A percentile compares a stretch with the other conserved stretches of the same genome.
Evolutionary conservation across 2,329 filamentous ascomycete genomes (phyloP).

Genomic region (Exophiala mesophila): DNA sequence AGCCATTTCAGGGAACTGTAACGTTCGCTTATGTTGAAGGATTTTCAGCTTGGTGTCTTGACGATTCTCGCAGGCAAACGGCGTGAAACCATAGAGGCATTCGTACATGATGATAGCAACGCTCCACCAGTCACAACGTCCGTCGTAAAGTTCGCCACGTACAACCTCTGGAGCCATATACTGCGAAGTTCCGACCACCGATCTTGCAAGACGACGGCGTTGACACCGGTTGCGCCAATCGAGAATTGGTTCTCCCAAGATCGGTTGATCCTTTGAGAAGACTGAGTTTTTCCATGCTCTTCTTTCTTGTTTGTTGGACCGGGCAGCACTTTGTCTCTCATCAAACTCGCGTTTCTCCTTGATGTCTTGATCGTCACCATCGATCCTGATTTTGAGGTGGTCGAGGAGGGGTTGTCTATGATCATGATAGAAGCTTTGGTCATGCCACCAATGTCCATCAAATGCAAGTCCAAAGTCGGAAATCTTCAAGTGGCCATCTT

Average conservation of each 20-base stretch:
- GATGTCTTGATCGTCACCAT: slow-evolving; percentile 68
- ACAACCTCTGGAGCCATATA: slow-evolving; percentile 98
- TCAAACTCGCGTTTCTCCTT: slow-evolving; percentile 46
- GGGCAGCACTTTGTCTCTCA: slow-evolving; percentile 30
- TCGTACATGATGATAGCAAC: slow-evolving; percentile 91
- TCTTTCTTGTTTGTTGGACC: slow-evolving; percentile 7
- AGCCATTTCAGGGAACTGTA: slow-evolving; percentile 62
- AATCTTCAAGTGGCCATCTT: slow-evolving; percentile 86
- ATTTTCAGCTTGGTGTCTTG: slow-evolving; percentile 84
- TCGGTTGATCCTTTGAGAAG: slow-evolving; percentile 9
- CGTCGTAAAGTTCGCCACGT: slow-evolving; percentile 76
- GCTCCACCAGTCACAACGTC: slow-evolving; percentile 95
- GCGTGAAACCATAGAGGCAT: slow-evolving; percentile 87
- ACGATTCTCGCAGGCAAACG: slow-evolving; percentile 77
- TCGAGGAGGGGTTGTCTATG: slow-evolving; percentile 74
- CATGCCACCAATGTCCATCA: slow-evolving; percentile 91
- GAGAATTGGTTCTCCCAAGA: slow-evolving; percentile 50
- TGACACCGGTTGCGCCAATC: slow-evolving; percentile 66
- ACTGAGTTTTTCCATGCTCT: slow-evolving; percentile 1
- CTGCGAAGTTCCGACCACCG: slow-evolving; percentile 89
- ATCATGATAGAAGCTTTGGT: slow-evolving; percentile 77
- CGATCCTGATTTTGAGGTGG: slow-evolving; percentile 68
- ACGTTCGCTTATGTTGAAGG: slow-evolving; percentile 63
- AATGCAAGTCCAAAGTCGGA: slow-evolving; percentile 96
- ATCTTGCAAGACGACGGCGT: slow-evolving; percentile 69